Conservation (phyloP, 2,329 filamentous ascomycete species). For the Exophiala lecanii-corni region DNA sequence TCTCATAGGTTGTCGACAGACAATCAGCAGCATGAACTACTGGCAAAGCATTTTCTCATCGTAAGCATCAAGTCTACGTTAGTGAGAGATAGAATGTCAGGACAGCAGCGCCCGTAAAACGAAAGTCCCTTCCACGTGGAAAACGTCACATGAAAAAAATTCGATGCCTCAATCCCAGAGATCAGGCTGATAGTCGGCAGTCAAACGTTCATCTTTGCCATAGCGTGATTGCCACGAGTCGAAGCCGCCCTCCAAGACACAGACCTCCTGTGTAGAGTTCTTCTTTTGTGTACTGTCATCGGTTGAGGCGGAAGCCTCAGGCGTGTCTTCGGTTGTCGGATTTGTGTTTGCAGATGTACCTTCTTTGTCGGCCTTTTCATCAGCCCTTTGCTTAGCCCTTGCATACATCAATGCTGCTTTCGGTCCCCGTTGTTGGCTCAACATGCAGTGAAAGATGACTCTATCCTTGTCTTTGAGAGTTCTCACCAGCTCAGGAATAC, state of each 20-base stretch:
- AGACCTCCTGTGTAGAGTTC: slow-evolving; percentile 61
- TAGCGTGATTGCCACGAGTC: slow-evolving; percentile 79
- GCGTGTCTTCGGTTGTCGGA: slow-evolving; percentile 15
- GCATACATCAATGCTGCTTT: slow-evolving; percentile 73
- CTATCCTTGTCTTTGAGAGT: slow-evolving; percentile 70
- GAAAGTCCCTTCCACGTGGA: no score
- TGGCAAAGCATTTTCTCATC: no score
- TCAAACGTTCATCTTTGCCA: slow-evolving; percentile 73
- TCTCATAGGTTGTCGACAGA: no score
- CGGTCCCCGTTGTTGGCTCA: slow-evolving; percentile 87
- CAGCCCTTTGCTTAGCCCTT: slow-evolving; percentile 36
- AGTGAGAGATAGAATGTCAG: no score
- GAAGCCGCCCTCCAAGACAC: slow-evolving; percentile 79
- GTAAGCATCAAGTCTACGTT: no score
- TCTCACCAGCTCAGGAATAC: slow-evolving; percentile 76
- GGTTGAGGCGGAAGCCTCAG: slow-evolving; percentile 16
- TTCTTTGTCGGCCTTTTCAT: slow-evolving; percentile 18
- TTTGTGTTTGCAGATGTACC: slow-evolving; percentile 20
- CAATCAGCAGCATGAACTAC: no score
- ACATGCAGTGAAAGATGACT: slow-evolving; percentile 90
- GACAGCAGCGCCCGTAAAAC: no score
- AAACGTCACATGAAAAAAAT: no score
- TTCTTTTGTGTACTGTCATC: slow-evolving; percentile 19
- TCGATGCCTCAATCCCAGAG: slow-evolving; percentile 64
- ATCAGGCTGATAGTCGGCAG: slow-evolving; percentile 78